Base-by-base conservation (phyloP, 495 filamentous ascomycete genomes). In the Hypoxylon intermedium region DNA sequence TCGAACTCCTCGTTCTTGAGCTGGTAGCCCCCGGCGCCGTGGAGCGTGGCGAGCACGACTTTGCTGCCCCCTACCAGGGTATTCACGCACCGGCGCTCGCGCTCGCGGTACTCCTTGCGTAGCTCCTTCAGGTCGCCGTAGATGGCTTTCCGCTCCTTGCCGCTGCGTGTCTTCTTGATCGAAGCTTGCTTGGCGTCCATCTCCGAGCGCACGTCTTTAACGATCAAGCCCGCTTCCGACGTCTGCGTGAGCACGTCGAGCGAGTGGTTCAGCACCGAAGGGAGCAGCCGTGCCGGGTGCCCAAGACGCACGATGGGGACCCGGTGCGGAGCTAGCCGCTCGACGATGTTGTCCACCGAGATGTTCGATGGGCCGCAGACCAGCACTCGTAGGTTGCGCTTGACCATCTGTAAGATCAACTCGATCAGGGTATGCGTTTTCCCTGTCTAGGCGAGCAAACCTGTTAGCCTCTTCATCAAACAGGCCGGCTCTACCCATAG, bases 391-490 rank as follows among this genome's bases (percentile, higher is more conserved):
- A 84, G 81, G 11, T 87, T 85, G 4, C 82, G 82, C 53, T 76
- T 85, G 23, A 94, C 76, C 60, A 98, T 75, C 64, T 99, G 94
- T 23, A 93, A 80, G 52, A 98, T 95, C 15, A 98, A 78, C 69
- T 99, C 94, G 46, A 99, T 94, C 19, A 99, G 76, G 0, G 95
- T 99, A 72, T 98, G 93, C 0, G 94, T 99, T 67, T 99, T 99
- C 19, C 94, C 94, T 0, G 94, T 99, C 76, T 85, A 38, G 13
- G 16, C 12, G 23, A 50, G 31, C 9, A 23, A 6, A n/a, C n/a
- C n/a, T n/a, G 47, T 48, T n/a, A 48, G 45, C 18, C 2, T 15
- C 9, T 20, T n/a, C n/a, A 15, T 30, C 20, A n/a, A n/a, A n/a
- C 26, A 5, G 19, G 34, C n/a, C n/a, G 4, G 19, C 12, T 26